These are phyloP conservation scores for Neurospora tetraspora DNA, from an alignment of 495 filamentous ascomycete species.

Conservation along the genomic window DNA sequence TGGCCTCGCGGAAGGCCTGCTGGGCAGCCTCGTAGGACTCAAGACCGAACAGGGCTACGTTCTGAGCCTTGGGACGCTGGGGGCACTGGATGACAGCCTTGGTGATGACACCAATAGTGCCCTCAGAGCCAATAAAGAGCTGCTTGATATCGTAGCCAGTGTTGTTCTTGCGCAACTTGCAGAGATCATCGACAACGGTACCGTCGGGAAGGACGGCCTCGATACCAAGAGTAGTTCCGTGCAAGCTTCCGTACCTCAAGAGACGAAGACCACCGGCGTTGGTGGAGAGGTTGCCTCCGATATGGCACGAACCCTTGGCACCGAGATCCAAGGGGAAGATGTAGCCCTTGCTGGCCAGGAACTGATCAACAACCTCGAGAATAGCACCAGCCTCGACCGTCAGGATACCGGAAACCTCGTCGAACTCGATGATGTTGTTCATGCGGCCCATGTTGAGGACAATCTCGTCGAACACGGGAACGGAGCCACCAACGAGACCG, in stretches of 20 bases:
- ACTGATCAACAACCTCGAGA: slow-evolving; percentile 77
- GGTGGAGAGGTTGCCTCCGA: slow-evolving; percentile 96
- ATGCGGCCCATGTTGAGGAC: slow-evolving; percentile 81
- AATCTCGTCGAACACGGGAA: slow-evolving; percentile 97
- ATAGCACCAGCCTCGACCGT: slow-evolving; percentile 88
- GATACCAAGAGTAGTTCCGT: slow-evolving; percentile 83
- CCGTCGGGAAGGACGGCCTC: slow-evolving; percentile 91
- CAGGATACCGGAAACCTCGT: slow-evolving; percentile 82
- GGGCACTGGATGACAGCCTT: slow-evolving; percentile 83
- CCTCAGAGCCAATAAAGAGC: slow-evolving; percentile 90
- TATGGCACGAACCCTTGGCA: slow-evolving; percentile 93
- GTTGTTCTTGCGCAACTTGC: slow-evolving; percentile 89
- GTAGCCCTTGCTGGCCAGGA: slow-evolving; percentile 65
- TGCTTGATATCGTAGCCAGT: slow-evolving; percentile 96
- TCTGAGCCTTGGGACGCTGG: slow-evolving; percentile 70
- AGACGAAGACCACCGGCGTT: slow-evolving; percentile 90
- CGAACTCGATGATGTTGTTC: slow-evolving; percentile 85
- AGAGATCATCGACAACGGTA: slow-evolving; percentile 80
- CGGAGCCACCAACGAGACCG: slow-evolving; percentile 85
- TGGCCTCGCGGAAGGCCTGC: slow-evolving; percentile 73
- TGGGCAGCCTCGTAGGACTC: slow-evolving; percentile 80
- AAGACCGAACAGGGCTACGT: slow-evolving; percentile 83
- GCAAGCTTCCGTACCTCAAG: slow-evolving; percentile 85
- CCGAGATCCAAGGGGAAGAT: slow-evolving; percentile 94
- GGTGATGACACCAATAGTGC: slow-evolving; percentile 90